phyloP scores from a whole-genome alignment of 208 protist species.

The Vickermania ingenoplastis region DNA sequence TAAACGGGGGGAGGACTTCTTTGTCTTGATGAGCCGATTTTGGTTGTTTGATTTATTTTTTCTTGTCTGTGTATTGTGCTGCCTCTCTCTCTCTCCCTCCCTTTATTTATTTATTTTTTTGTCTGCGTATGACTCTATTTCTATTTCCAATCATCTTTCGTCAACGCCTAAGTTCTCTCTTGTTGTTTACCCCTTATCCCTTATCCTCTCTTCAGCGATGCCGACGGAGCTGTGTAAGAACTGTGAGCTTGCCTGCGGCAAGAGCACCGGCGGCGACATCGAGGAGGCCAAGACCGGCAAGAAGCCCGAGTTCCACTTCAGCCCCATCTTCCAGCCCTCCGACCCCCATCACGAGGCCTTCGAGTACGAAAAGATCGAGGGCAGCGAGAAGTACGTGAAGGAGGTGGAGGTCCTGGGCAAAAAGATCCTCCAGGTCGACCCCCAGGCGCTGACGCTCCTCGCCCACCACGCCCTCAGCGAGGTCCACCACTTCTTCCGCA shows the following conservation, averaged over 20 bases:
- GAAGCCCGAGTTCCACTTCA: conserved; percentile 60
- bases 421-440: conserved; percentile 84
- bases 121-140: neutral
- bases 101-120: conserved; percentile 6
- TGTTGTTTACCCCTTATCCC: conserved; percentile 2
- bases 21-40: too few species aligned
- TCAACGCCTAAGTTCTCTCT: neutral
- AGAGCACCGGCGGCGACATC: conserved; percentile 49
- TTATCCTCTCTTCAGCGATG: conserved; percentile 1
- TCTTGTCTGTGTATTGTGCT: neutral
- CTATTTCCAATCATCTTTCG: too few species aligned
- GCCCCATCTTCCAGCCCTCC: conserved; percentile 74
- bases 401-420: conserved; percentile 59
- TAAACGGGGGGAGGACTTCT: too few species aligned
- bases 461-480: conserved; percentile 86
- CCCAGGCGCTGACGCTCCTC: conserved; percentile 84
- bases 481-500: conserved; percentile 93
- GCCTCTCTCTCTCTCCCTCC: neutral
- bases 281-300: conserved; percentile 38
- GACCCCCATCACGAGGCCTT: conserved; percentile 71
- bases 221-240: conserved; percentile 38
- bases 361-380: conserved; percentile 79
- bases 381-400: conserved; percentile 71
- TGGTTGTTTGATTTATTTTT: neutral
- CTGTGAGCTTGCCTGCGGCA: conserved; percentile 55